Conservation (phyloP, 164 flowering plant species). For the Vitis rupestris region DNA sequence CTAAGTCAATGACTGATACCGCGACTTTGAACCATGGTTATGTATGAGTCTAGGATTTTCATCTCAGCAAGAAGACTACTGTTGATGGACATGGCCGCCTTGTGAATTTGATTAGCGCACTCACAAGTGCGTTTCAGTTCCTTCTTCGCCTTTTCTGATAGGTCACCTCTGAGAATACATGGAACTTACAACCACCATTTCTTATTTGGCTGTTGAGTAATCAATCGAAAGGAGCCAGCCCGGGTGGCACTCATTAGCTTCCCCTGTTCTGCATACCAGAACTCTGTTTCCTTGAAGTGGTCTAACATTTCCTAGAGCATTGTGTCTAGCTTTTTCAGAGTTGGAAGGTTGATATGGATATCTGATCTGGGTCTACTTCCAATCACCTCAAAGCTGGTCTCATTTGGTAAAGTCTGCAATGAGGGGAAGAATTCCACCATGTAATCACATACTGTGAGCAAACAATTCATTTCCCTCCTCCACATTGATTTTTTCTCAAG, state of each 20-base stretch:
- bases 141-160: conserved; percentile 72
- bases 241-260: conserved; percentile 45
- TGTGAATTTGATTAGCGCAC: conserved; percentile 82
- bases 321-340: conserved; percentile 75
- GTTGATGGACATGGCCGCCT: conserved; percentile 93
- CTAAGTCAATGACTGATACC: no score
- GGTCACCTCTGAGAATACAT: conserved; percentile 66
- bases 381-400: conserved; percentile 78
- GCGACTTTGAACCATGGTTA: conserved; percentile 15
- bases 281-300: conserved; percentile 61
- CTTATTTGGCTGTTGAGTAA: conserved; percentile 66
- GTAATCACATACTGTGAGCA: conserved; percentile 86
- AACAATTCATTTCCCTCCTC: conserved; percentile 89
- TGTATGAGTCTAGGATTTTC: conserved; percentile 84
- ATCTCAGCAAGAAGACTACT: conserved; percentile 73
- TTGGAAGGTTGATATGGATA: conserved; percentile 85
- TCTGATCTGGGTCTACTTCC: conserved; percentile 75
- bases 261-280: conserved; percentile 76
- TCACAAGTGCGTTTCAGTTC: conserved; percentile 73
- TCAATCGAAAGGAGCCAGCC: conserved; percentile 62
- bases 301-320: conserved; percentile 81
- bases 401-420: conserved; percentile 45
- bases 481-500: conserved; percentile 83
- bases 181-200: conserved; percentile 99
- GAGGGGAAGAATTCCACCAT: conserved; percentile 70